Evolutionary conservation across 495 filamentous ascomycete species (phyloP).

Genomic region (Acidomyces sp.): DNA sequence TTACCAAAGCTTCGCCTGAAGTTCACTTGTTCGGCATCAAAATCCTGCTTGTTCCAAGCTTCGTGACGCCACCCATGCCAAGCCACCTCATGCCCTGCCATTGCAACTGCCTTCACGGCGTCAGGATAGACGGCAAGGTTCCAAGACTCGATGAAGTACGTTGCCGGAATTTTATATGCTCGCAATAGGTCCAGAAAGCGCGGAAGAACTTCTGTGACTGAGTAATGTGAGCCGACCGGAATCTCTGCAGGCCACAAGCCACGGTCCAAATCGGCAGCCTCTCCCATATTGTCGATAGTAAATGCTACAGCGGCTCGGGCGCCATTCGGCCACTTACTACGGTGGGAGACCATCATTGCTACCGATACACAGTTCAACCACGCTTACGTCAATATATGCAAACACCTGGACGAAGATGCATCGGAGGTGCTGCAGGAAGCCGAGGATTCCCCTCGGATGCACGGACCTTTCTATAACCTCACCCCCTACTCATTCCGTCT

Average conservation of each 20-base stretch:
- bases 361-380: no score
- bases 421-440: no score
- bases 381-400: no score
- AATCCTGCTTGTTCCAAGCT: slow-evolving; percentile 15
- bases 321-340: slow-evolving; percentile 16
- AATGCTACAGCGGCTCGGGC: slow-evolving; percentile 15
- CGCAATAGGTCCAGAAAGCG: slow-evolving; percentile 12
- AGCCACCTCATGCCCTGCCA: slow-evolving; percentile 15
- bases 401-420: no score
- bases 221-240: slow-evolving; percentile 17
- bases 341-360: no score
- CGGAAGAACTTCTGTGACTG: slow-evolving; percentile 16
- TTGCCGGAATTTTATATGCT: slow-evolving; percentile 14
- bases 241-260: slow-evolving; percentile 11
- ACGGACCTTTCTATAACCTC: no score
- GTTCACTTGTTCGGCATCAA: slow-evolving; percentile 10
- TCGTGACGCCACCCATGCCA: slow-evolving; percentile 22
- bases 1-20: slow-evolving; percentile 17
- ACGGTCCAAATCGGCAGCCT: slow-evolving; percentile 19
- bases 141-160: slow-evolving; percentile 21
- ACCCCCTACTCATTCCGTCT: no score
- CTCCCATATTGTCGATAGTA: slow-evolving; percentile 22
- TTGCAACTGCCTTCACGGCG: slow-evolving; percentile 8
- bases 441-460: no score
- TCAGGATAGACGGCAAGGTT: slow-evolving; percentile 17